Conservation (phyloP, 2,329 filamentous ascomycete genomes). For the Hyphodiscus sp. region DNA sequence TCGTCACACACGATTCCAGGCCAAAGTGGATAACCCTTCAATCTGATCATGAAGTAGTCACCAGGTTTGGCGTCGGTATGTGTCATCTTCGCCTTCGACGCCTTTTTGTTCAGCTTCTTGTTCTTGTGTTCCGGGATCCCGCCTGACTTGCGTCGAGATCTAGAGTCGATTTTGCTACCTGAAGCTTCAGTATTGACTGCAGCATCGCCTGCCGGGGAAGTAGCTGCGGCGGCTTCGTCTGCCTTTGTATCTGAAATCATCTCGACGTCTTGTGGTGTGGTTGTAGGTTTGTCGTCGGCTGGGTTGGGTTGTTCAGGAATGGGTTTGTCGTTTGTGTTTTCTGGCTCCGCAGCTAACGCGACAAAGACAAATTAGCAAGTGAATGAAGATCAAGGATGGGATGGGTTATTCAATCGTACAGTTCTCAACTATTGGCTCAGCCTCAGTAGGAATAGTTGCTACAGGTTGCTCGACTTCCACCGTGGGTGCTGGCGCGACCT, state of each 20-base stretch:
- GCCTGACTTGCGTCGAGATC: conserved; percentile 66
- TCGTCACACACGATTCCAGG: conserved; percentile 92
- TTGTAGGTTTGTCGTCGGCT: conserved; percentile 17
- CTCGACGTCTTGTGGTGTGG: conserved; percentile 25
- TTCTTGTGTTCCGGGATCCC: conserved; percentile 60
- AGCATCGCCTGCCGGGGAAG: conserved; percentile 23
- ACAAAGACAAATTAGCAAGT: conserved; percentile 15
- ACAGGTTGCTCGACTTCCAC: conserved; percentile 1
- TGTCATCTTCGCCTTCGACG: conserved; percentile 63
- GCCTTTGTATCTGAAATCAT: conserved; percentile 31
- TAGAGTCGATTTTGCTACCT: conserved; percentile 36
- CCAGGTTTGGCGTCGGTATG: conserved; percentile 81
- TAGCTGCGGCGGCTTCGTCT: conserved; percentile 22
- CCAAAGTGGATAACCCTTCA: conserved; percentile 94
- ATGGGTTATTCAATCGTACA: conserved; percentile 14
- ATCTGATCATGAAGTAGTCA: conserved; percentile 84
- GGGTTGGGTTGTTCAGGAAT: conserved; percentile 10
- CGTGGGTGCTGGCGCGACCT: conserved; percentile 23
- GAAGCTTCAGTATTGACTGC: conserved; percentile 35
- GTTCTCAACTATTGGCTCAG: conserved; percentile 14
- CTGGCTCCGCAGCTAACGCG: conserved; percentile 15
- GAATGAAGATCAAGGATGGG: not conserved
- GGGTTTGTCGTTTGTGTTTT: conserved; percentile 19
- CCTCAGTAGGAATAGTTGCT: conserved; percentile 8
- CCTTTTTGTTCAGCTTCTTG: conserved; percentile 83